Conservation (phyloP, 345 rosid genomes). For the Melaleuca quinquenervia region DNA sequence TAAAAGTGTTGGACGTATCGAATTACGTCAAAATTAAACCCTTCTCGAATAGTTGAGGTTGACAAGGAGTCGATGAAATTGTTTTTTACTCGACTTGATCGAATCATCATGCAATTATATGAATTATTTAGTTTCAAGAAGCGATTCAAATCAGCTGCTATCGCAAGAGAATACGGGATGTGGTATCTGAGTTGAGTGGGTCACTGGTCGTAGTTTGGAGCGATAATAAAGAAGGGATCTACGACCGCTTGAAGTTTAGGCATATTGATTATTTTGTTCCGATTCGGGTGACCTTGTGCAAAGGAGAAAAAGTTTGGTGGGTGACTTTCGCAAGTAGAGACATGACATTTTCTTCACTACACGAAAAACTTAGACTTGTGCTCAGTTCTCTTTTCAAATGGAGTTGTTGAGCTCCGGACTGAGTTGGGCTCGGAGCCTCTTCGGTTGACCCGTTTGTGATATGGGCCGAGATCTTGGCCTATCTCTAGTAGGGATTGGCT, state of each 20-base stretch:
- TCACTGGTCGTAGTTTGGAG: no score
- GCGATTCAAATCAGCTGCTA: rapidly evolving
- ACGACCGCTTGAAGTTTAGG: no score
- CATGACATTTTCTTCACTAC: no score
- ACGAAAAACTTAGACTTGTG: no score
- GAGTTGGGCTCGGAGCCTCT: neutral
- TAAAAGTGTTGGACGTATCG: neutral
- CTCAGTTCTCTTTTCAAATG: neutral
- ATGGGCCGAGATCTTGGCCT: neutral
- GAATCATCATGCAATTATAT: neutral
- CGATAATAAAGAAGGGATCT: no score
- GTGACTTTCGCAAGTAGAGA: neutral
- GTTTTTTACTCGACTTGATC: neutral
- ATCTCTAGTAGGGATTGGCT: neutral
- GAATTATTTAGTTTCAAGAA: neutral
- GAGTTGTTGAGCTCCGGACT: neutral
- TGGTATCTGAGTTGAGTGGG: neutral
- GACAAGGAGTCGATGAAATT: rapidly evolving
- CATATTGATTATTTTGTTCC: no score
- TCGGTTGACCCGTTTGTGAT: neutral
- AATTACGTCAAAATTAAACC: neutral
- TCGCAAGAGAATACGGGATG: rapidly evolving
- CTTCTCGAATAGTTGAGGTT: neutral
- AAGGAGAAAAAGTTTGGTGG: neutral
- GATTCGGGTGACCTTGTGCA: no score